Evolutionary conservation across 208 protist genomes (phyloP).

Genomic region (Acanthamoeba lenticulata): DNA sequence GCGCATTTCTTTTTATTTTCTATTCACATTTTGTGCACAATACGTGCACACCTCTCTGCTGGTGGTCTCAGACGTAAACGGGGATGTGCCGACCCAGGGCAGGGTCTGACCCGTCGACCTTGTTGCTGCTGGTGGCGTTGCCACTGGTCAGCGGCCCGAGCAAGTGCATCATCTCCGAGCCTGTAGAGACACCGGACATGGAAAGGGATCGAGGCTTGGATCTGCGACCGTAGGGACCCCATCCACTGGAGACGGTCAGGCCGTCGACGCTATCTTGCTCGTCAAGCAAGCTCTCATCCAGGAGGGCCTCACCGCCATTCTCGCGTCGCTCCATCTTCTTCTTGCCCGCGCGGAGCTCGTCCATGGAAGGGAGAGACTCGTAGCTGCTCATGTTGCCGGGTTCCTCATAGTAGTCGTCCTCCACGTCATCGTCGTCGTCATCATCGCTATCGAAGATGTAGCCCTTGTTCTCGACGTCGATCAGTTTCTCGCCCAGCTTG

Average conservation of each 20-base stretch:
- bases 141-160: no score
- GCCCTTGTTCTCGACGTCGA: slow-evolving; percentile 41
- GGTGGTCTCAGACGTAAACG: no score
- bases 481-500: slow-evolving; percentile 50
- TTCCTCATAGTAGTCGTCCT: background rate
- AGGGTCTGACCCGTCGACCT: no score
- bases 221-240: slow-evolving; percentile 15
- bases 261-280: background rate
- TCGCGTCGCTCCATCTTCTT: slow-evolving; percentile 14
- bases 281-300: no score
- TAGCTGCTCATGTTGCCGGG: background rate
- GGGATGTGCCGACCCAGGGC: no score
- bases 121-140: no score
- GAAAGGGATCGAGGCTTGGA: no score
- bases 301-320: background rate
- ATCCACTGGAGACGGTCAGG: background rate
- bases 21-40: background rate
- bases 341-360: background rate
- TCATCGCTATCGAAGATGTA: slow-evolving; percentile 44
- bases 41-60: background rate
- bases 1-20: no score
- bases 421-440: background rate
- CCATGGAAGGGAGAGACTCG: slow-evolving; percentile 3
- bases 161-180: no score
- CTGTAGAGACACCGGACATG: no score